These are phyloP conservation scores for Neofusicoccum laricinum DNA, from an alignment of 2,329 filamentous ascomycete genomes.

Conservation along the genomic window DNA sequence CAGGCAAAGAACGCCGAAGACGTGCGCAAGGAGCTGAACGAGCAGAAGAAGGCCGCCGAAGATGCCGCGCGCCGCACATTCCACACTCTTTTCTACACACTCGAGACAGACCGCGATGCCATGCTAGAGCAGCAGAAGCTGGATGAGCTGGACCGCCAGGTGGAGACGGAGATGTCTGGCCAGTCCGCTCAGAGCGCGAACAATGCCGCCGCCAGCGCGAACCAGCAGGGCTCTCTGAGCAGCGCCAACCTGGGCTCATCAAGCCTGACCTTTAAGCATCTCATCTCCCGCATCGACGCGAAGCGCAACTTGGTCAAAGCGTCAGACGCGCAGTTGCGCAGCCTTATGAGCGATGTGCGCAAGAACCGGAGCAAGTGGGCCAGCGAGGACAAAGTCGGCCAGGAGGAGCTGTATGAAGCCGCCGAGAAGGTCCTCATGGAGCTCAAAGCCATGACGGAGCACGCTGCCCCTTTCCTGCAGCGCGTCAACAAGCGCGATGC, in stretches of 20 bases:
- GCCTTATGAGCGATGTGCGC: slow-evolving; percentile 92
- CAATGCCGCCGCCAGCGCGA: slow-evolving; percentile 48
- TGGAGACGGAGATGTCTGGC: slow-evolving; percentile 89
- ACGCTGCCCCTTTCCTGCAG: slow-evolving; percentile 92
- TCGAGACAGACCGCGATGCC: slow-evolving; percentile 91
- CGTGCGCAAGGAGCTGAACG: slow-evolving; percentile 87
- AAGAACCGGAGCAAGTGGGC: slow-evolving; percentile 99
- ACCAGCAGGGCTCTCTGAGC: slow-evolving; percentile 83
- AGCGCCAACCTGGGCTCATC: slow-evolving; percentile 94
- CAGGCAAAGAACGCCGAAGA: slow-evolving; percentile 74
- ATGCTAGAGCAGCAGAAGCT: slow-evolving; percentile 98
- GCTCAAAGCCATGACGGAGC: slow-evolving; percentile 94
- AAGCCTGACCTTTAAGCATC: slow-evolving; percentile 91
- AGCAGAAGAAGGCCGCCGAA: slow-evolving; percentile 85
- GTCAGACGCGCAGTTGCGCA: slow-evolving; percentile 87
- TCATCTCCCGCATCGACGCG: slow-evolving; percentile 92
- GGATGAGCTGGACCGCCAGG: slow-evolving; percentile 92
- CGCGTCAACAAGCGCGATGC: slow-evolving; percentile 96
- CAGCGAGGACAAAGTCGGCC: slow-evolving; percentile 93
- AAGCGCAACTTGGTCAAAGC: slow-evolving; percentile 87
- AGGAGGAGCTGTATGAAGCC: slow-evolving; percentile 96
- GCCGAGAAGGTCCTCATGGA: slow-evolving; percentile 96
- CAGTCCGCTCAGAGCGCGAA: slow-evolving; percentile 53
- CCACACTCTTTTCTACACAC: slow-evolving; percentile 88
- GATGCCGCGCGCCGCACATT: slow-evolving; percentile 88